Percentiles rank a stretch among this genome's conserved stretches.
These are phyloP conservation scores for Barnettozyma populi DNA, from an alignment of 805 yeast genomes.

Conservation along the genomic window DNA sequence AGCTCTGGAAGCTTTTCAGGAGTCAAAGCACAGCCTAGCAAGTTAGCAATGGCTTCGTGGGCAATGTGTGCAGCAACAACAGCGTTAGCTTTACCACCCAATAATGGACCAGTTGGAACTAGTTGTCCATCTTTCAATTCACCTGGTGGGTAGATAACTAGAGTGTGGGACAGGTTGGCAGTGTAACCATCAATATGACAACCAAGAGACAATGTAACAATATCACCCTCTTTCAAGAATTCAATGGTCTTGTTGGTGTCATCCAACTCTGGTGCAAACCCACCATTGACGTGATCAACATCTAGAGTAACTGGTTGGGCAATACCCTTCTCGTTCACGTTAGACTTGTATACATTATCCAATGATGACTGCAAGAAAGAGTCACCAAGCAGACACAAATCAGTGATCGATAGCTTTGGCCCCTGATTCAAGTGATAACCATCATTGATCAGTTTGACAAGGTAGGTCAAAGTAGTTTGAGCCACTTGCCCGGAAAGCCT, in stretches of 20 bases:
- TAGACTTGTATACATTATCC: slow-evolving; percentile 51
- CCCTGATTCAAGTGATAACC: slow-evolving; percentile 56
- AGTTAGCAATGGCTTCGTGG: slow-evolving; percentile 73
- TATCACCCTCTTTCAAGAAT: slow-evolving; percentile 67
- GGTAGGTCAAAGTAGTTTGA: slow-evolving; percentile 71
- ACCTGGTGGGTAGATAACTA: slow-evolving; percentile 75
- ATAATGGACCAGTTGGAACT: slow-evolving; percentile 67
- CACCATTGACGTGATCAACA: slow-evolving; percentile 69
- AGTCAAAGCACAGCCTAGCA: slow-evolving; percentile 65
- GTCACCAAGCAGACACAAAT: slow-evolving; percentile 80
- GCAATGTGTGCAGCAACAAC: slow-evolving; percentile 86
- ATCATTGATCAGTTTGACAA: slow-evolving; percentile 61
- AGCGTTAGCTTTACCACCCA: slow-evolving; percentile 86
- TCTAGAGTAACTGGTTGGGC: slow-evolving; percentile 89
- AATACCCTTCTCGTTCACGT: slow-evolving; percentile 82
- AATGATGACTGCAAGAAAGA: slow-evolving; percentile 60
- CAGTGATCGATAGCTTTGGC: slow-evolving; percentile 42
- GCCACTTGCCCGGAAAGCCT: slow-evolving; percentile 85
- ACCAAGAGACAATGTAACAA: slow-evolving; percentile 80
- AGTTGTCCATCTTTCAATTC: slow-evolving; percentile 30
- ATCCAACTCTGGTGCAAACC: slow-evolving; percentile 84
- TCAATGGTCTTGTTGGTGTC: slow-evolving; percentile 38
- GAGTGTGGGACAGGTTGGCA: slow-evolving; percentile 77
- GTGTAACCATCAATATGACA: slow-evolving; percentile 96
- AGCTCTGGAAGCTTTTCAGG: slow-evolving; percentile 71